These are phyloP conservation scores for Radiomyces spectabilis DNA, from an alignment of 192 early-diverging fungal genomes.

Conservation along the genomic window DNA sequence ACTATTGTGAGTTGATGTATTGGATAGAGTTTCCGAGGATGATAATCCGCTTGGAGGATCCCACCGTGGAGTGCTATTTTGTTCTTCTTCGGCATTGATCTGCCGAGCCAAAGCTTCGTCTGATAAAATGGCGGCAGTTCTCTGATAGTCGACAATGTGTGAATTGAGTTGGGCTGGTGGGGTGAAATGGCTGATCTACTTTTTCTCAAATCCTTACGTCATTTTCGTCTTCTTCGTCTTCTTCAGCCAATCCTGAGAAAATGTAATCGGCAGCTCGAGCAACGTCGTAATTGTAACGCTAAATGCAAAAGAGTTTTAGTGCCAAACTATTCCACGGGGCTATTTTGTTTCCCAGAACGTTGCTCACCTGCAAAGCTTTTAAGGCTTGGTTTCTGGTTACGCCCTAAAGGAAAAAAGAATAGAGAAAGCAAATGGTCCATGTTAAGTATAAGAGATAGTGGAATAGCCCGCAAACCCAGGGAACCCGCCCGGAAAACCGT, in stretches of 20 bases:
- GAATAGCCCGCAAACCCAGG: too few species aligned
- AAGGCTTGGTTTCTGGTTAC: conserved; percentile 5
- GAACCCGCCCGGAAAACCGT: too few species aligned
- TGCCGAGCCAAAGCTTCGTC: too few species aligned
- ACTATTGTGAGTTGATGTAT: too few species aligned
- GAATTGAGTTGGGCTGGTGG: background rate
- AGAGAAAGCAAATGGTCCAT: background rate
- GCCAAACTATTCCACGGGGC: background rate
- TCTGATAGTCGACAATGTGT: background rate
- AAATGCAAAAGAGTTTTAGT: background rate
- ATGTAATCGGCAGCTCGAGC: conserved; percentile 30
- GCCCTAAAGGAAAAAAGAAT: conserved; percentile 5
- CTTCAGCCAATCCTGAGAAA: conserved; percentile 19
- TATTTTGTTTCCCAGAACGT: background rate
- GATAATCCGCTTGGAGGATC: too few species aligned
- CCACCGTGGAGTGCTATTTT: too few species aligned
- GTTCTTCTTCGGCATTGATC: too few species aligned
- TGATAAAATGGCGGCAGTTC: too few species aligned
- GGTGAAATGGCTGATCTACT: too few species aligned
- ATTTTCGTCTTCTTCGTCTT: conserved; percentile 13
- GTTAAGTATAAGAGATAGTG: too few species aligned
- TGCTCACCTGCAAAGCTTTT: conserved; percentile 10
- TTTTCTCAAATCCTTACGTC: background rate
- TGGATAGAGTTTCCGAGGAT: too few species aligned
- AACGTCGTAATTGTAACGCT: conserved; percentile 33